Percentiles rank a stretch among this genome's conserved stretches.
Evolutionary conservation across 176 grass and related monocot genomes (phyloP).

Genomic region (Urochloa ruziziensis): DNA sequence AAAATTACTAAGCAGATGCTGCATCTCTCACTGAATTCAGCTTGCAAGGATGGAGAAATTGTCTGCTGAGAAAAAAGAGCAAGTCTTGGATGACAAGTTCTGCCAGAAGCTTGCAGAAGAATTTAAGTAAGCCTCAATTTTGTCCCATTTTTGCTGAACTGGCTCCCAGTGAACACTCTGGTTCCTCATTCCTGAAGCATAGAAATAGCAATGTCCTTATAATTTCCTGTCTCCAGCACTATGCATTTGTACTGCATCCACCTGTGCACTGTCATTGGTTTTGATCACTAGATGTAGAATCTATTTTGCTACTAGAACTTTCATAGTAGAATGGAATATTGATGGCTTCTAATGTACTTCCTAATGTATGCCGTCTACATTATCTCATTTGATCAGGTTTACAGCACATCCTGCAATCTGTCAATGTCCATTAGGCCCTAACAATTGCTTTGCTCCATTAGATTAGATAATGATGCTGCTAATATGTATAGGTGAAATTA

Average conservation of each 20-base stretch:
- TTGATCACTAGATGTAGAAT: not conserved
- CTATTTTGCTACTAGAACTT: conserved; percentile 1
- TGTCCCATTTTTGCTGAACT: too few species aligned
- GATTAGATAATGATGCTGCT: too few species aligned
- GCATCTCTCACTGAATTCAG: too few species aligned
- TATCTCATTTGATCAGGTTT: too few species aligned
- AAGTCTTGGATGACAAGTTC: conserved; percentile 34
- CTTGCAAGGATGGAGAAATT: conserved; percentile 54
- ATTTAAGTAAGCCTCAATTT: conserved; percentile 57
- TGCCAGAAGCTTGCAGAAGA: conserved; percentile 54
- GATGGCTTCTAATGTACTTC: too few species aligned
- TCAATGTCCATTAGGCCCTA: too few species aligned
- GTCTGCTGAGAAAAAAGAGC: conserved; percentile 30
- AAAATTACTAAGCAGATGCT: too few species aligned
- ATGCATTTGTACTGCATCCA: not conserved
- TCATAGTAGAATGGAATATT: too few species aligned
- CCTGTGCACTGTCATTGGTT: not conserved
- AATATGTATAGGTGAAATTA: too few species aligned
- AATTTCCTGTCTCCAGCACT: not conserved
- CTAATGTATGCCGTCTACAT: too few species aligned
- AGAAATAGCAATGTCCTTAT: not conserved
- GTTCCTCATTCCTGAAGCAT: not conserved
- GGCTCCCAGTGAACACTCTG: not conserved
- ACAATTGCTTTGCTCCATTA: too few species aligned
- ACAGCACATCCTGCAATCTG: too few species aligned